Percentiles rank a stretch among this genome's conserved stretches.
These are phyloP conservation scores for Spathaspora boniae DNA, from an alignment of 805 yeast genomes.

Conservation along the genomic window DNA sequence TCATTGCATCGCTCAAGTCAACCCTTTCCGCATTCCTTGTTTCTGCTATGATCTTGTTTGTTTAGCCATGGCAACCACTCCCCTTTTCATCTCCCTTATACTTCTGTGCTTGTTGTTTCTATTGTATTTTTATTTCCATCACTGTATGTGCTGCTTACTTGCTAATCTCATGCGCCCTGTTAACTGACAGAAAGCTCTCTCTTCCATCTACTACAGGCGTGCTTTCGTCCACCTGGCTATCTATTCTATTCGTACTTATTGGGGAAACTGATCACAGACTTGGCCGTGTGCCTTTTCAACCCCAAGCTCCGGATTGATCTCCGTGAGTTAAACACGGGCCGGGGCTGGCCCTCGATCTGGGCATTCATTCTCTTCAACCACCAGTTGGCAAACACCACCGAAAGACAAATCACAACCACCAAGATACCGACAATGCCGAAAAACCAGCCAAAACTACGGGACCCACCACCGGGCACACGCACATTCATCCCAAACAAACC, in stretches of 20 bases:
- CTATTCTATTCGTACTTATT: conserved; percentile 31
- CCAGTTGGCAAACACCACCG: conserved; percentile 16
- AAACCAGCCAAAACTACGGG: conserved; percentile 28
- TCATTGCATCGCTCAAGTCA: too few species aligned
- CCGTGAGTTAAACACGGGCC: conserved; percentile 11
- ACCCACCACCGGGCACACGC: conserved; percentile 65
- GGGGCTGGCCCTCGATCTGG: conserved; percentile 3
- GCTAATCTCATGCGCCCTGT: too few species aligned
- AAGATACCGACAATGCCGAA: conserved; percentile 30
- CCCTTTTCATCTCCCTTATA: too few species aligned
- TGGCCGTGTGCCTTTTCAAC: conserved; percentile 25
- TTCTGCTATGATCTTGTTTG: too few species aligned
- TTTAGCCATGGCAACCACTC: too few species aligned
- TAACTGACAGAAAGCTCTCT: too few species aligned
- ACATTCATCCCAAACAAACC: conserved; percentile 98
- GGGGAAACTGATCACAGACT: conserved; percentile 37
- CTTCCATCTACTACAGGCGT: too few species aligned
- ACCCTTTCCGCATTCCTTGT: too few species aligned
- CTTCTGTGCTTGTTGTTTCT: too few species aligned
- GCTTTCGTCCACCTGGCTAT: too few species aligned
- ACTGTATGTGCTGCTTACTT: too few species aligned
- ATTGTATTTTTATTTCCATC: too few species aligned
- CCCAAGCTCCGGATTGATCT: conserved; percentile 28
- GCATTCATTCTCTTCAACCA: conserved; percentile 18
- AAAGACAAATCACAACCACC: conserved; percentile 16